phyloP scores from a whole-genome alignment of 2,329 filamentous ascomycete species.

The Laburnicola sp. region DNA sequence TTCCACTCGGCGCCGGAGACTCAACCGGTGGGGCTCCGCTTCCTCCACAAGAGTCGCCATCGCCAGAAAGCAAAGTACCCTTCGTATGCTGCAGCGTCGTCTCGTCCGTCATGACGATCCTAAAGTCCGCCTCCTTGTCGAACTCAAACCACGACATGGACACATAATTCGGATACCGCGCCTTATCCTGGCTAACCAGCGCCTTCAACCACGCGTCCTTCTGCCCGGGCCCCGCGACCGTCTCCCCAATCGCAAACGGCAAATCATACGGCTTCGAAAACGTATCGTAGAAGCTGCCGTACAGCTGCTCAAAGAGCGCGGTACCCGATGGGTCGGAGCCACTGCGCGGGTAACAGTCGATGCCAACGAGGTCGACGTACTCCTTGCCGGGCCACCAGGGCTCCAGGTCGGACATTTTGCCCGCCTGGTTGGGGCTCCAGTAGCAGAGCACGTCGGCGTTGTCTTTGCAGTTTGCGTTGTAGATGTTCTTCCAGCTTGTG shows the following conservation, averaged over 20 bases:
- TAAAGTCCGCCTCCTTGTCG: conserved; percentile 19
- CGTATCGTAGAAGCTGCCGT: conserved; percentile 15
- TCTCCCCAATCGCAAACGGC: conserved; percentile 20
- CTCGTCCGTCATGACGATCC: conserved; percentile 19
- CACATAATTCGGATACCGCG: conserved; percentile 18
- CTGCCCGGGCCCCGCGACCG: conserved; percentile 10
- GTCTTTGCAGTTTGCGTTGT: conserved; percentile 15
- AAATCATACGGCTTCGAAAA: conserved; percentile 12
- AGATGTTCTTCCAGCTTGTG: conserved; percentile 19
- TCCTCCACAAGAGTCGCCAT: conserved; percentile 4
- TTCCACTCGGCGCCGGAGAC: background rate
- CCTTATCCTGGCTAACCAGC: conserved; percentile 9
- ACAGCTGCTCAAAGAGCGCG: conserved; percentile 11
- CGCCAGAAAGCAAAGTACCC: conserved; percentile 8
- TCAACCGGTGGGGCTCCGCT: background rate
- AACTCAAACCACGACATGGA: conserved; percentile 20
- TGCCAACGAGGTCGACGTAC: conserved; percentile 18
- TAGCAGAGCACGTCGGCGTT: conserved; percentile 16
- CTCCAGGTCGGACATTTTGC: conserved; percentile 1
- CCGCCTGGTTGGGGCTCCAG: conserved; percentile 16
- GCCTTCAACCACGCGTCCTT: conserved; percentile 17
- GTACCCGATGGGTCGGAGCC: conserved; percentile 4
- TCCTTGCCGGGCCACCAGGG: conserved; percentile 17
- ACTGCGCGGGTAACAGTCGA: conserved; percentile 16
- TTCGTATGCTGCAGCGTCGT: conserved; percentile 13